These are phyloP conservation scores for Aspergillus sp. DNA, from an alignment of 2,329 filamentous ascomycete genomes.

Conservation along the genomic window DNA sequence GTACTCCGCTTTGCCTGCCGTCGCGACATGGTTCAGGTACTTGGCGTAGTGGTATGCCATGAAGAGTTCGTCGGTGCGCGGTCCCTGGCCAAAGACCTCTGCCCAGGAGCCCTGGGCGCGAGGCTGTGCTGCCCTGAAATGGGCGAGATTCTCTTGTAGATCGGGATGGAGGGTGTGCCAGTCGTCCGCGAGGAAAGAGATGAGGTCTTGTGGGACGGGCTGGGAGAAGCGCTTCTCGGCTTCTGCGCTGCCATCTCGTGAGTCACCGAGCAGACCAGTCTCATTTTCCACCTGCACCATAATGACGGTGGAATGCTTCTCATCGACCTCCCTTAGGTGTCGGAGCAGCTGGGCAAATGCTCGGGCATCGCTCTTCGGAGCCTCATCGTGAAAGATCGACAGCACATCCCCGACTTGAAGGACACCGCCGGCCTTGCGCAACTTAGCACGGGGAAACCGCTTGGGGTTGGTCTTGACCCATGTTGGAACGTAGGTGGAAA, in stretches of 20 bases:
- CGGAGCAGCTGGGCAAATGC: conserved; percentile 40
- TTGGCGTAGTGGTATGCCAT: conserved; percentile 47
- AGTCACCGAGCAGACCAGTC: conserved; percentile 52
- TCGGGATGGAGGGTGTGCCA: too few relatives aligned
- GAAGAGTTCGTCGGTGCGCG: conserved; percentile 45
- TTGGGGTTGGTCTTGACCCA: conserved; percentile 35
- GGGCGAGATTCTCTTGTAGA: too few relatives aligned
- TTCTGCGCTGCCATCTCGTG: conserved; percentile 36
- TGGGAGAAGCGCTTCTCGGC: too few relatives aligned
- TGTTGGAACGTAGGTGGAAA: conserved; percentile 36
- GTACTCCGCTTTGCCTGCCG: conserved; percentile 42
- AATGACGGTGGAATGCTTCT: conserved; percentile 48
- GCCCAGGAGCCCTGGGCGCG: conserved; percentile 29
- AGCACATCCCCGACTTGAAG: conserved; percentile 31
- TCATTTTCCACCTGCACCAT: conserved; percentile 62
- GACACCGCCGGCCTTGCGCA: conserved; percentile 11
- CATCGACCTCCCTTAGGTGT: conserved; percentile 46
- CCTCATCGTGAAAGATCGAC: conserved; percentile 38
- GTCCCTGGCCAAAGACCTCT: conserved; percentile 39
- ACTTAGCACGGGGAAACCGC: conserved; percentile 9
- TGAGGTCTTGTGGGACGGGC: too few relatives aligned
- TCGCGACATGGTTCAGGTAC: conserved; percentile 42
- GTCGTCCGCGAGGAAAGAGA: too few relatives aligned
- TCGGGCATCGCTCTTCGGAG: conserved; percentile 29
- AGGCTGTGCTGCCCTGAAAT: too few relatives aligned